Conservation (phyloP, 805 yeast species). For the Wickerhamiella domercqiae region DNA sequence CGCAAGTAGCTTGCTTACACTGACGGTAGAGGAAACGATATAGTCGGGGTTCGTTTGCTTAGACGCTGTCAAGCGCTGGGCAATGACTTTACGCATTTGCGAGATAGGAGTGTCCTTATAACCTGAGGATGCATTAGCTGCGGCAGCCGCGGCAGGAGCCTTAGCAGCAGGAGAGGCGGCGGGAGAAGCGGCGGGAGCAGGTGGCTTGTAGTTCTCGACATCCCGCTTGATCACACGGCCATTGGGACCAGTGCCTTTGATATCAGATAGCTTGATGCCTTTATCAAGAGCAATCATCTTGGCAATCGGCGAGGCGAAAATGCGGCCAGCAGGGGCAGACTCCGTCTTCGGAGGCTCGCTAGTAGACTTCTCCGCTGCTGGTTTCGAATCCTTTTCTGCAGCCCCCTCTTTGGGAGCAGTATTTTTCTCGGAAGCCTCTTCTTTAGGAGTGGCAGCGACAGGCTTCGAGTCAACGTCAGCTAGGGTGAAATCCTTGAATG, state of each 20-base stretch:
- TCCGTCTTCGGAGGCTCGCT: not conserved
- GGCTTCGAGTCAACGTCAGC: slow-evolving; percentile 59
- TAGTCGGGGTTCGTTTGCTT: slow-evolving; percentile 81
- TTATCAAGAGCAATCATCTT: slow-evolving; percentile 83
- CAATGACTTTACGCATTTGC: slow-evolving; percentile 88
- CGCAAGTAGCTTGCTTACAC: slow-evolving; percentile 81
- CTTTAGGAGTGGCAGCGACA: slow-evolving; percentile 24
- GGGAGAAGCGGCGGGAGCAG: slow-evolving; percentile 22
- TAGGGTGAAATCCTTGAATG: slow-evolving; percentile 66
- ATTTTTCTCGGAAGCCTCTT: slow-evolving; percentile 11
- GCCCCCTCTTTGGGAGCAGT: slow-evolving; percentile 15
- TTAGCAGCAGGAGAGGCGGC: slow-evolving; percentile 26
- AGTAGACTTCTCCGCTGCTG: slow-evolving; percentile 1
- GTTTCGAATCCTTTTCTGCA: slow-evolving; percentile 3
- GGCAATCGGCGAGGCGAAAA: slow-evolving; percentile 90
- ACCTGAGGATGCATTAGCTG: slow-evolving; percentile 39
- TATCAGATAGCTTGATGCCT: slow-evolving; percentile 71
- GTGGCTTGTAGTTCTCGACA: slow-evolving; percentile 54
- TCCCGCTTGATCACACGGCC: slow-evolving; percentile 91
- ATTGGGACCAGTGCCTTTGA: slow-evolving; percentile 86
- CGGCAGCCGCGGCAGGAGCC: slow-evolving; percentile 23
- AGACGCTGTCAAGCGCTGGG: slow-evolving; percentile 72
- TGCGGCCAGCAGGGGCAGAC: slow-evolving; percentile 38
- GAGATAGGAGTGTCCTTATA: slow-evolving; percentile 77
- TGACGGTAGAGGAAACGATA: slow-evolving; percentile 73